Conservation (phyloP, 768 basidiomycete genomes). For the Lyophyllum decastes region DNA sequence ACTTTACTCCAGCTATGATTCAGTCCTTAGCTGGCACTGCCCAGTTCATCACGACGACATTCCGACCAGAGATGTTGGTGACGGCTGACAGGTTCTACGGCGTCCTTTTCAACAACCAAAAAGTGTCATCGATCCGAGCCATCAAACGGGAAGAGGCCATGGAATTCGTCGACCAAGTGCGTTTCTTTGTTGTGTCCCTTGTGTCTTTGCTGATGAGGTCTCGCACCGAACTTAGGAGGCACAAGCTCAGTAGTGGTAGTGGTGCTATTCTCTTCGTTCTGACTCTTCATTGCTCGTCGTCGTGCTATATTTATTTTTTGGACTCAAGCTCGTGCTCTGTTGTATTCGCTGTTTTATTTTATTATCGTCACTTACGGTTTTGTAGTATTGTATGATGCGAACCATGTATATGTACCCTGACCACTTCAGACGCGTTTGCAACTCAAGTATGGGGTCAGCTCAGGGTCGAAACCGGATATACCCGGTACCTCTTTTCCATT, state of each 20-base stretch:
- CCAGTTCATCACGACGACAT: slow-evolving; percentile 98
- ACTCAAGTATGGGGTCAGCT: too few relatives aligned
- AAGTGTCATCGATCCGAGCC: slow-evolving; percentile 84
- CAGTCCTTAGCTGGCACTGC: slow-evolving; percentile 83
- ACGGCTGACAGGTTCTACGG: slow-evolving; percentile 98
- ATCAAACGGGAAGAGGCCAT: slow-evolving; percentile 91
- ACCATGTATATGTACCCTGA: background rate
- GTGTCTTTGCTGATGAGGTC: background rate
- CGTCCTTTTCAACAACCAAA: slow-evolving; percentile 94
- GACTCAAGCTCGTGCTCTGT: slow-evolving; percentile 5
- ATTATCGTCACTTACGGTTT: background rate
- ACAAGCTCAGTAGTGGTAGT: slow-evolving; percentile 24
- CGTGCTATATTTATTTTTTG: slow-evolving; percentile 3
- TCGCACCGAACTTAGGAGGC: slow-evolving; percentile 20
- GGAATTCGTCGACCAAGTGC: slow-evolving; percentile 90
- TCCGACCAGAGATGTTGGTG: slow-evolving; percentile 95
- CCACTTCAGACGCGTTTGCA: background rate
- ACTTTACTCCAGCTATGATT: slow-evolving; percentile 75
- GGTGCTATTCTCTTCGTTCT: background rate
- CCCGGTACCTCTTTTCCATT: background rate
- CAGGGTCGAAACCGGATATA: background rate
- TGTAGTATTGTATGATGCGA: slow-evolving; percentile 5
- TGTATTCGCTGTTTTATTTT: slow-evolving; percentile 3
- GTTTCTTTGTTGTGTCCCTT: slow-evolving; percentile 15
- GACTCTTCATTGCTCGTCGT: slow-evolving; percentile 1